phyloP scores from a whole-genome alignment of 2,329 filamentous ascomycete genomes.

The Microcyclosporella mali region DNA sequence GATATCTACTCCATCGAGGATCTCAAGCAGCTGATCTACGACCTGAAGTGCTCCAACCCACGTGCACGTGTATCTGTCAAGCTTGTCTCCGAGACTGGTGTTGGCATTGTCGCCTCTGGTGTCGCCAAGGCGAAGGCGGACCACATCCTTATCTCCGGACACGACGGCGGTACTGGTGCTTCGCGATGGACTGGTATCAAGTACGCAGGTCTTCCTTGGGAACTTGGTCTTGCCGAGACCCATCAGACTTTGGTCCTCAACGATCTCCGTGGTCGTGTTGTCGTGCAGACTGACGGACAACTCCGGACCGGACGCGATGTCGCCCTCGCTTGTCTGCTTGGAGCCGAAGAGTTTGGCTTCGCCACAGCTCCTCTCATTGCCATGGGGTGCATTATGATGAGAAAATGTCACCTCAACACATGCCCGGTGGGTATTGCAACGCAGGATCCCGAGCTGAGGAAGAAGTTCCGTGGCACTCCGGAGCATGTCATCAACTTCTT shows the following conservation, averaged over 20 bases:
- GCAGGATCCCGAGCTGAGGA: conserved; percentile 85
- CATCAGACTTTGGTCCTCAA: conserved; percentile 95
- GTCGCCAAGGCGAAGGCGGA: conserved; percentile 96
- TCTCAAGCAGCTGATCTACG: conserved; percentile 95
- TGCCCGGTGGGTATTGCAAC: conserved; percentile 93
- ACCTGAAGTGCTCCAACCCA: conserved; percentile 93
- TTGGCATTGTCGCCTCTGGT: conserved; percentile 94
- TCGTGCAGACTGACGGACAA: conserved; percentile 95
- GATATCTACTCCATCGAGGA: conserved; percentile 99
- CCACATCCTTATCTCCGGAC: conserved; percentile 92
- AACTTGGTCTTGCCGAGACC: conserved; percentile 91
- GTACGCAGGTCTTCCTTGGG: conserved; percentile 94
- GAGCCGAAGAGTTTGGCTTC: conserved; percentile 97
- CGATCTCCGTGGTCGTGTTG: conserved; percentile 88
- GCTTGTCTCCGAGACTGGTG: conserved; percentile 93
- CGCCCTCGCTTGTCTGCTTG: conserved; percentile 86
- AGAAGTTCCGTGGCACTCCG: conserved; percentile 88
- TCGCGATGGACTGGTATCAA: conserved; percentile 99
- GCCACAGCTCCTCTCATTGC: conserved; percentile 91
- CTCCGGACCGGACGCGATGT: conserved; percentile 88
- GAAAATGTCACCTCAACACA: conserved; percentile 67
- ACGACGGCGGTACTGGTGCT: conserved; percentile 93
- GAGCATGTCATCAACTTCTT: conserved; percentile 99
- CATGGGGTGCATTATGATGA: conserved; percentile 95
- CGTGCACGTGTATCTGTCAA: conserved; percentile 91